These are phyloP conservation scores for Tetracladium setigerum DNA, from an alignment of 495 filamentous ascomycete species.

Conservation along the genomic window DNA sequence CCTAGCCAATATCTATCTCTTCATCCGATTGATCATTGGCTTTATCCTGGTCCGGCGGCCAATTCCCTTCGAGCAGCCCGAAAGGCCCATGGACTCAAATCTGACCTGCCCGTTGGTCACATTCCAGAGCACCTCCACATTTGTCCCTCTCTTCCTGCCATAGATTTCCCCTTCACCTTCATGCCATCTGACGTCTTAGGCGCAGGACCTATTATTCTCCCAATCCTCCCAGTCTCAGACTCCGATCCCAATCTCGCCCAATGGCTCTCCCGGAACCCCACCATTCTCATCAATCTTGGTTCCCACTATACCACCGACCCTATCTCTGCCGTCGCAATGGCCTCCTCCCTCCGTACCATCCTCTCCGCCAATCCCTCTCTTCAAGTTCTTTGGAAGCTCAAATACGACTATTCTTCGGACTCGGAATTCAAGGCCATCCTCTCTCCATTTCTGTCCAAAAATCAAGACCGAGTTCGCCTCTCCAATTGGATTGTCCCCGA, in stretches of 20 bases:
- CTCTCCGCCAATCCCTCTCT: conserved; percentile 13
- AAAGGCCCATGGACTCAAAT: conserved; percentile 3
- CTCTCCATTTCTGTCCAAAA: conserved; percentile 19
- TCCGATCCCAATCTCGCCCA: conserved; percentile 29
- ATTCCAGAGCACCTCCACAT: conserved; percentile 28
- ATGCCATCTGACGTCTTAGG: conserved; percentile 22
- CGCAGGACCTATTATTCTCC: background rate
- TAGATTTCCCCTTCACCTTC: conserved; percentile 40
- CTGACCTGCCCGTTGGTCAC: conserved; percentile 21
- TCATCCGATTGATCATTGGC: conserved; percentile 5
- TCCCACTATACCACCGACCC: conserved; percentile 1
- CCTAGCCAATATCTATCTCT: conserved; percentile 35
- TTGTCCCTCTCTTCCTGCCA: conserved; percentile 31
- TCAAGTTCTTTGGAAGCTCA: conserved; percentile 42
- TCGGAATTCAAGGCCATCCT: too few species aligned
- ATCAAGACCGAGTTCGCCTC: conserved; percentile 25
- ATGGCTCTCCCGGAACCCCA: conserved; percentile 35
- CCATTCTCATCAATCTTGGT: conserved; percentile 39
- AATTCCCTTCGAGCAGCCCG: background rate
- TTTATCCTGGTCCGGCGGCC: background rate
- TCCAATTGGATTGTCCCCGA: conserved; percentile 24
- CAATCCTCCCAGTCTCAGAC: conserved; percentile 18
- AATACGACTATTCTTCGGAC: background rate
- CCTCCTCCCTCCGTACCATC: too few species aligned
- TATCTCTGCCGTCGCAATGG: too few species aligned